Conservation (phyloP, 208 protist genomes). For the Strigomonas galati region DNA sequence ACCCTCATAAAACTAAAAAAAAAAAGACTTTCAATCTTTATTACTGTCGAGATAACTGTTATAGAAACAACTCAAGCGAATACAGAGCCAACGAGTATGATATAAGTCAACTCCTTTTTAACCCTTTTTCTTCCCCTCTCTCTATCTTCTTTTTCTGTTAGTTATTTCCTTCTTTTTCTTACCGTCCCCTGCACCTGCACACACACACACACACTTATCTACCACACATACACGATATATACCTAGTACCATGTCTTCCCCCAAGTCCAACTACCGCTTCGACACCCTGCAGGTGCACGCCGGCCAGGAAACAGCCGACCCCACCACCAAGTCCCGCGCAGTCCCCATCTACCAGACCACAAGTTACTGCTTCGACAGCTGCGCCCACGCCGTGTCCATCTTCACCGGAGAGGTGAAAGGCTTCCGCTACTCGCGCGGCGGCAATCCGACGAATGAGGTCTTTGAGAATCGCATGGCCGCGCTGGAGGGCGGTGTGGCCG, state of each 20-base stretch:
- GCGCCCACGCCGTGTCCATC: background rate
- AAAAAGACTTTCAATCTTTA: too few species aligned
- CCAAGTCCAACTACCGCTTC: constrained; percentile 11
- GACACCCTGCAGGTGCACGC: constrained; percentile 12
- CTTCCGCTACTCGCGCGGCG: background rate
- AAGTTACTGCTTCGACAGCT: background rate
- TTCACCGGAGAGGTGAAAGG: background rate
- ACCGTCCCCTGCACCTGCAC: constrained; percentile 2
- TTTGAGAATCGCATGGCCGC: constrained; percentile 8
- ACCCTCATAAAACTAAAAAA: too few species aligned
- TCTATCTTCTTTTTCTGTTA: constrained; percentile 14
- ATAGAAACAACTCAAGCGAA: too few species aligned
- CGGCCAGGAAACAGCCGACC: constrained; percentile 9
- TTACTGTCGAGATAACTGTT: too few species aligned
- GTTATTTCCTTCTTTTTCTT: constrained; percentile 6
- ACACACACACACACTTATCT: too few species aligned
- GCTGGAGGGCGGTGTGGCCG: background rate
- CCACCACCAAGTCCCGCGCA: constrained; percentile 9
- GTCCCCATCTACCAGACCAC: constrained; percentile 10
- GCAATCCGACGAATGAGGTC: background rate
- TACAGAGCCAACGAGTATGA: too few species aligned
- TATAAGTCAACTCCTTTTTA: too few species aligned
- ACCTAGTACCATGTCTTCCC: constrained; percentile 3
- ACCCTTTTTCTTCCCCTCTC: constrained; percentile 2
- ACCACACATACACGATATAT: too few species aligned